Base-by-base conservation (phyloP, 805 yeast species). In the Wickerhamiella nectarea region DNA sequence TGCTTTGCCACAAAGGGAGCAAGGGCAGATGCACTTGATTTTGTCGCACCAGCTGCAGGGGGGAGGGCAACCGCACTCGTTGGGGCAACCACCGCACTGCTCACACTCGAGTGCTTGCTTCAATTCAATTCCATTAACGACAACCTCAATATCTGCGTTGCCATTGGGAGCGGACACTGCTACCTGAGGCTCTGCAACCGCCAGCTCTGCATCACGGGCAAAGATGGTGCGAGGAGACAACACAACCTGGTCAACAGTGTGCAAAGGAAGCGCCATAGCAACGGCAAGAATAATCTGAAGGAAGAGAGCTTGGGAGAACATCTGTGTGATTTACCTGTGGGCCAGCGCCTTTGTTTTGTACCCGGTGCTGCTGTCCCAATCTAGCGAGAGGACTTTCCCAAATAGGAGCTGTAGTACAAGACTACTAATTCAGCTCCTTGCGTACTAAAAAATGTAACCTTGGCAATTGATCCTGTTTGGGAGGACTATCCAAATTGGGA, bases 181-280 rank as follows among this genome's bases (percentile, higher is more conserved):
- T 10, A 37, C 17, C 15, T 25, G 24, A 15, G 26, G 34, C 22
- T 37, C 26, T 11, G 14, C 41, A 6, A 24, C 39, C 11, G 15
- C 22, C 10, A 14, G 15, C 3, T 20, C 20, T 18, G 20, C 36
- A 8, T 38, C 41, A 18, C 41, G 41, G 34, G 31, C 26, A 31
- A 38, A 38, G 20, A 38, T 38, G n/a, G 36, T 19, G 22, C 41
- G 41, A 9, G 40, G 24, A 12, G 31, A 24, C 3, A 37, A 24
- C 3, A 31, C 7, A 11, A 12, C 12, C 11, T 24, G 41, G 17
- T 21, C 31, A 21, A 38, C 28, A 21, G 36, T 28, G 19, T 29
- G 33, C 6, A 41, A n/a, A 25, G 44, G 44, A 10, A 41, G 18
- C 7, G 44, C 44, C 44, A 41, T 41, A n/a, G 28, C 44, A 35